phyloP scores from a whole-genome alignment of 441 rosid species.

The Corymbia calophylla region DNA sequence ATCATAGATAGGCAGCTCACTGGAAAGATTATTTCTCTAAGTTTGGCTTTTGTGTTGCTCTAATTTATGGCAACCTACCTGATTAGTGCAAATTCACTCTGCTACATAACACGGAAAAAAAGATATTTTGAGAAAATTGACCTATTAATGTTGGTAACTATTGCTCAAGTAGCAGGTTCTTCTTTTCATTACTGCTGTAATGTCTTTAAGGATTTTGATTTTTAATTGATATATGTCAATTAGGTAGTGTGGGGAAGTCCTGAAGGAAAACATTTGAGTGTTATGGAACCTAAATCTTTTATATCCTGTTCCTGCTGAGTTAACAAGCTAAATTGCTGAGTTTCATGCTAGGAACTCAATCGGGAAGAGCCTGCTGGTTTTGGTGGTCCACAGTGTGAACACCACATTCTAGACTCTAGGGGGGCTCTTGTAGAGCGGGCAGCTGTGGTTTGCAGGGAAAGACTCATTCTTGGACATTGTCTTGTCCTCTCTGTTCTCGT shows the following conservation, averaged over 20 bases:
- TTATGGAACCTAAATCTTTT: not conserved
- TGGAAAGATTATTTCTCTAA: not conserved
- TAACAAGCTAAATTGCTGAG: not conserved
- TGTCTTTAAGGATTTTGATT: not conserved
- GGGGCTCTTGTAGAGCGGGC: constrained; percentile 87
- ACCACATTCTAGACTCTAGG: constrained; percentile 75
- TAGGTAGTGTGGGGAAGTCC: not conserved
- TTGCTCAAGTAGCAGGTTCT: not conserved
- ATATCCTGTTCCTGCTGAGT: not conserved
- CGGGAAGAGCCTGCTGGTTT: constrained; percentile 92
- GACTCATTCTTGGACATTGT: constrained; percentile 84
- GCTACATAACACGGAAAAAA: not conserved
- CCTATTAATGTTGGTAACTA: not conserved
- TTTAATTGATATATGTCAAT: not conserved
- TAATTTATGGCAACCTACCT: not conserved
- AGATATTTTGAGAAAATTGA: not conserved
- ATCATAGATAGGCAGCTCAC: not conserved
- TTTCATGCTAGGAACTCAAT: constrained; percentile 66
- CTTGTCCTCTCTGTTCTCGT: constrained; percentile 79
- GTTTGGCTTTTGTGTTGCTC: not conserved
- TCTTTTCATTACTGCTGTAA: not conserved
- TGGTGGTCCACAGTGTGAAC: constrained; percentile 85
- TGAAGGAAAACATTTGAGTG: not conserved
- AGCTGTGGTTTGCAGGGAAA: constrained; percentile 84
- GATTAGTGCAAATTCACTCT: not conserved